Evolutionary conservation across 768 basidiomycete genomes (phyloP), one percentile per base, ranked within the genome.

Genomic region (Ramaria rubella): DNA sequence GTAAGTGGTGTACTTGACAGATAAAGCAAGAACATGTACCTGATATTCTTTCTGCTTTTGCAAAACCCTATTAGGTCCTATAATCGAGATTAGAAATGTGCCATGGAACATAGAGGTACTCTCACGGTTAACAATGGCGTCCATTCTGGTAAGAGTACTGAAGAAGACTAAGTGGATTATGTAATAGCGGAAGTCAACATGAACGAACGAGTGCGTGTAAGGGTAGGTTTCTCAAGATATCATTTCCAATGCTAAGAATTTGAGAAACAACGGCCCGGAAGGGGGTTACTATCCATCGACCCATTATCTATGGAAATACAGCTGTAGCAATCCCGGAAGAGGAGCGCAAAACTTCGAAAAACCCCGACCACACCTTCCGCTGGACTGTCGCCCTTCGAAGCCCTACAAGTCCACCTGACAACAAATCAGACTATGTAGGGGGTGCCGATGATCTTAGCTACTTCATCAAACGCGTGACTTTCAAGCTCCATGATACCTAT

Each of bases 401-500:
- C 42, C 94, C 94, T 0, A 81, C 90, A 1, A 86, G 89, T 31
- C 75, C 81, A 2, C 76, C 83, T 0, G 82, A 84, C 61, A 80
- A 84, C 46, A 55, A 33, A n/a, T 17, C 42, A 1, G 86, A 90
- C 46, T 76, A 81, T 45, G 90, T 94, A 21, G 94, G 94, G 21
- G 93, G 91, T 14, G 87, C 85, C 53, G 94, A 97, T 68, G 93
- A 97, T 65, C 68, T 94, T 33, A 80, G 82, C 62, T 90, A 96
- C 64, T 92, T 95, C 67, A 85, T 99, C 68, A 97, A 95, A 68
- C 83, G 93, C 55, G 95, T 98, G 50, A 89, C 93, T 15, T 97
- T 99, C 83, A 95, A 93, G 70, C 72, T 99, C 52, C 95, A 99
- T 71, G 96, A 99, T 63, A 97, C 94, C 1, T 97, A 97, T 70